These are phyloP conservation scores for Sporothrix dimorphospora DNA, from an alignment of 2,329 filamentous ascomycete species.

Conservation along the genomic window DNA sequence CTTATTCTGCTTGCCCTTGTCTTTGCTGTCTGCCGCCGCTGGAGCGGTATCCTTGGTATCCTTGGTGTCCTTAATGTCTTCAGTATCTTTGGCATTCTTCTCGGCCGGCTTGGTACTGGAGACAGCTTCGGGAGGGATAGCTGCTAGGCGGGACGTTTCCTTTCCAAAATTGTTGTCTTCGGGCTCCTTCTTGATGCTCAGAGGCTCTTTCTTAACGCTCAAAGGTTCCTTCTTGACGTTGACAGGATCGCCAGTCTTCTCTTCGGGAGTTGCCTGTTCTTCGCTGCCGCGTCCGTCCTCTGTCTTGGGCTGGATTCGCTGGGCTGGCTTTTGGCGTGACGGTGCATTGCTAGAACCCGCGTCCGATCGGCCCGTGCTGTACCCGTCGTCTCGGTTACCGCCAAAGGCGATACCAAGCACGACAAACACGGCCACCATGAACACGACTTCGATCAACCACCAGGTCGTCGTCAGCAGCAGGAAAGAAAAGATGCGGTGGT, in stretches of 20 bases:
- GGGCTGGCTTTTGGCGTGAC: background rate
- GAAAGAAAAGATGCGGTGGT: conserved; percentile 73
- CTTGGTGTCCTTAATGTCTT: background rate
- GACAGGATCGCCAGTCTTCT: background rate
- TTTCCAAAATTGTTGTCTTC: background rate
- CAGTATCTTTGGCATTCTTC: background rate
- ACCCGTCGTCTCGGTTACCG: background rate
- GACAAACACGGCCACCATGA: conserved; percentile 67
- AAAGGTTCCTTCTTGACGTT: background rate
- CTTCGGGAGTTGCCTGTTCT: background rate
- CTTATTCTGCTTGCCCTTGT: background rate
- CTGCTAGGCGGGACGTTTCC: background rate
- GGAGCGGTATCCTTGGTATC: background rate
- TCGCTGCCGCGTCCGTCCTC: background rate
- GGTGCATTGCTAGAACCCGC: background rate
- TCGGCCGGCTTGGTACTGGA: background rate
- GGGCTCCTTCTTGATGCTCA: conserved; percentile 15
- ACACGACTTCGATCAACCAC: conserved; percentile 74
- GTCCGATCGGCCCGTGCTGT: background rate
- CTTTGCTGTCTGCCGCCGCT: background rate
- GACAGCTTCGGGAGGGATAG: background rate
- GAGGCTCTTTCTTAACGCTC: background rate
- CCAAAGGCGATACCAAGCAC: conserved; percentile 46
- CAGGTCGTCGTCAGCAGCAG: conserved; percentile 70
- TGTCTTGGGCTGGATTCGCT: background rate